Base-by-base conservation (phyloP, 2,329 filamentous ascomycete species). In the Penicillium sp. region DNA sequence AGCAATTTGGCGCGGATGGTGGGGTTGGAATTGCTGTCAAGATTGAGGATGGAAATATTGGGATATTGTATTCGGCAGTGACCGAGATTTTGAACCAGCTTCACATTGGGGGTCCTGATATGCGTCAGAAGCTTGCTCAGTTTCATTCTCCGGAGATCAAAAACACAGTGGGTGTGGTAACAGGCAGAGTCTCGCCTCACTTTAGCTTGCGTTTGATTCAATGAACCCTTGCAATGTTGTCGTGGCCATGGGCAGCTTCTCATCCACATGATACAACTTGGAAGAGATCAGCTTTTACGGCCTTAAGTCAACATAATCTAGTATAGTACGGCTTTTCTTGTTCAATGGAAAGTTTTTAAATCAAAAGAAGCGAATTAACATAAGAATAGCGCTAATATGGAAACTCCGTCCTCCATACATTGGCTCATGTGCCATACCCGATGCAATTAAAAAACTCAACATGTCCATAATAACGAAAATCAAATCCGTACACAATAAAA, bases 41-140 rank as follows among this genome's bases (percentile, higher is more conserved):
- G 60, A 72, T 83, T 8, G 80, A 81, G 54, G 81, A 83, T 45
- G 80, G 81, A 0, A 81, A 71, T 57, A 58, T 78, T 1, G 70
- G 69, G 5, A 73, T 80, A 1, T 66, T 82, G 2, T 80, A 82
- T 53, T 71, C 77, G 0, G 79, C 72, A 0, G 70, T 80, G 1
- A 58, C 67, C 3, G 80, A 83, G 59, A 72, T 81, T 9, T 62
- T 83, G 9, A 67, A 76, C n/a, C 78, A 77, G 53, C 61, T 83
- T 1, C 37, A 69, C 1, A 72, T 83, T 16, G 76, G 77, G 0
- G 67, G 68, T 0, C 33, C 51, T 0, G 70, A 73, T 11, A 67
- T 66, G 54, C 62, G 74, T 5, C n/a, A 60, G 2, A 57, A 62
- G 26, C 59, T 81, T 4, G 64, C 58, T 0, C 37, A 16, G 0